Percentiles rank a stretch among this genome's conserved stretches.
Conservation (phyloP, 441 rosid genomes). For the Caryocar brasiliense region DNA sequence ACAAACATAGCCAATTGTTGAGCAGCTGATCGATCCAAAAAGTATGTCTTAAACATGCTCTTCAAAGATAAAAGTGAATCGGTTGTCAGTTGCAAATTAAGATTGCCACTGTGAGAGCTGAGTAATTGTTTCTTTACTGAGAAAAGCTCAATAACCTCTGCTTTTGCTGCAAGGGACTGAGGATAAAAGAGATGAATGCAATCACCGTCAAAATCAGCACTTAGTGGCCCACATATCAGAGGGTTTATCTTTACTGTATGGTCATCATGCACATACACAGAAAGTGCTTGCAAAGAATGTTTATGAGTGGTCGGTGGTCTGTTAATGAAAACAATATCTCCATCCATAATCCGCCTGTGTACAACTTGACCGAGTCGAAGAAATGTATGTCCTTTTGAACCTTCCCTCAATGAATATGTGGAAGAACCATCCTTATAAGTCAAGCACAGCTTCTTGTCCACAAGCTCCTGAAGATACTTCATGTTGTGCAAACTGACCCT, state of each 20-base stretch:
- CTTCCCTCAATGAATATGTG: conserved; percentile 75
- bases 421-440: conserved; percentile 69
- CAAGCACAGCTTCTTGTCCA: conserved; percentile 66
- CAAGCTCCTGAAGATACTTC: conserved; percentile 53
- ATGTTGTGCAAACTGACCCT: conserved; percentile 64
- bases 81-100: conserved; percentile 64
- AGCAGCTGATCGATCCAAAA: conserved; percentile 40
- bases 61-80: conserved; percentile 69
- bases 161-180: conserved; percentile 78
- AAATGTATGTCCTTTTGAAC: conserved; percentile 81
- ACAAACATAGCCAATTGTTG: conserved; percentile 76
- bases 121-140: conserved; percentile 84
- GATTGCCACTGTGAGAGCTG: conserved; percentile 80
- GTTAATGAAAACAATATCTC: conserved; percentile 81
- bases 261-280: conserved; percentile 84
- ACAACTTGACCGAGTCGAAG: conserved; percentile 80
- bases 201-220: conserved; percentile 98
- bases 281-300: conserved; percentile 85
- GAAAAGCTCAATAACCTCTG: conserved; percentile 86
- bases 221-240: conserved; percentile 73
- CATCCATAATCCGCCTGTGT: conserved; percentile 84
- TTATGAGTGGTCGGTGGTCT: conserved; percentile 95
- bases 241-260: conserved; percentile 93
- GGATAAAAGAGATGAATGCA: conserved; percentile 88
- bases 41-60: conserved; percentile 42